Conservation (phyloP, 352 stramenopile genomes). For the Phytopythium boreale region DNA sequence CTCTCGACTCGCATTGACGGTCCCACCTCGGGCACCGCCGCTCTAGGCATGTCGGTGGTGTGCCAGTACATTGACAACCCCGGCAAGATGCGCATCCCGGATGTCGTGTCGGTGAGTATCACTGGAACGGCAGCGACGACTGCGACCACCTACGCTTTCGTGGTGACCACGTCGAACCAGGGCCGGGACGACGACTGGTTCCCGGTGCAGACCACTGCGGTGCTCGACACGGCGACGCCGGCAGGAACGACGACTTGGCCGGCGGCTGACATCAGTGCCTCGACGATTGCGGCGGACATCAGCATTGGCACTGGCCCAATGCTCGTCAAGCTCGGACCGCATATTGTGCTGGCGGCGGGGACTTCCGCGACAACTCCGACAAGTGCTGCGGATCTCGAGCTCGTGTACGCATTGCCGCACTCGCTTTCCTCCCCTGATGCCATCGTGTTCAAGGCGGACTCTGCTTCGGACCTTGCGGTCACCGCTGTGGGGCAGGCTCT, state of each 20-base stretch:
- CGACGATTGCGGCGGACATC: not conserved
- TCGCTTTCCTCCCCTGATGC: constrained; percentile 10
- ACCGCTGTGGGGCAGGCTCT: constrained; percentile 7
- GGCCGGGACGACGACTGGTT: constrained; percentile 59
- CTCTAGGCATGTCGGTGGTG: constrained; percentile 38
- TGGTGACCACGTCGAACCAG: constrained; percentile 38
- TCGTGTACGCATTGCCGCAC: constrained; percentile 30
- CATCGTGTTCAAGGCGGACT: constrained; percentile 14
- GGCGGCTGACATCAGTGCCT: not conserved
- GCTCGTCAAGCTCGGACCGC: constrained; percentile 22
- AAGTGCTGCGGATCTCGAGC: constrained; percentile 5
- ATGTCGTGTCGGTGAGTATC: constrained; percentile 28
- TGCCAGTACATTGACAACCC: constrained; percentile 63
- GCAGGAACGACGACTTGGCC: not conserved
- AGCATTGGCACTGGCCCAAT: not conserved
- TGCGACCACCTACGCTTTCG: constrained; percentile 6
- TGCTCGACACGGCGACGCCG: not conserved
- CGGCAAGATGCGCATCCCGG: constrained; percentile 42
- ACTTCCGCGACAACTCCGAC: not conserved
- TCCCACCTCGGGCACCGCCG: not conserved
- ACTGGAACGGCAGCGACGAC: constrained; percentile 9
- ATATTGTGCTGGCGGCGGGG: constrained; percentile 13
- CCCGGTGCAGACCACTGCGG: constrained; percentile 23
- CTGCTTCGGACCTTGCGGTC: constrained; percentile 10
- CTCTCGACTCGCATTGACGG: constrained; percentile 4